Conservation (phyloP, 1,284 basidiomycete species). For the Phlebopus sp. region DNA sequence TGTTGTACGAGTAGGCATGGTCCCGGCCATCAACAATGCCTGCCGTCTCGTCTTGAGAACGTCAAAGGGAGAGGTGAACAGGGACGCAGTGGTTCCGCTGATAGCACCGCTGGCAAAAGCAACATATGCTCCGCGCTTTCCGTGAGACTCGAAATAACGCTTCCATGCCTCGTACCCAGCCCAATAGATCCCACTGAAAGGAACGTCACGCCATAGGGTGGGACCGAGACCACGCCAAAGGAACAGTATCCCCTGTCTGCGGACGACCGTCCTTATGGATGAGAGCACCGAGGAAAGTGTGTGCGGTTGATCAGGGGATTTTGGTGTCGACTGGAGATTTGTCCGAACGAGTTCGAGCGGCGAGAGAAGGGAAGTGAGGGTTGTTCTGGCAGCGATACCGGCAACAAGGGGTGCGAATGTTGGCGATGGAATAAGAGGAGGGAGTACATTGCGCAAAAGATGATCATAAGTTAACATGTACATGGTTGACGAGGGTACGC, state of each 20-base stretch:
- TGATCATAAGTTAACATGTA: conserved; percentile 98
- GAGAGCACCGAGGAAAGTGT: conserved; percentile 68
- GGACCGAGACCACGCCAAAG: conserved; percentile 91
- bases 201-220: conserved; percentile 96
- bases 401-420: conserved; percentile 76
- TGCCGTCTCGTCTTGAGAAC: conserved; percentile 94
- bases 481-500: conserved; percentile 88
- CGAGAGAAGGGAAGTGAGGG: conserved; percentile 79
- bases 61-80: conserved; percentile 94
- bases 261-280: conserved; percentile 62
- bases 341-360: conserved; percentile 95
- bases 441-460: conserved; percentile 64
- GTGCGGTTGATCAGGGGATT: conserved; percentile 63
- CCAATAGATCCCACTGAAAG: conserved; percentile 95
- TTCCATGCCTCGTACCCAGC: conserved; percentile 73
- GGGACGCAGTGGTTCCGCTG: conserved; percentile 80
- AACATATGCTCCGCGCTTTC: conserved; percentile 63
- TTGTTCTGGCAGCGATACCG: conserved; percentile 79
- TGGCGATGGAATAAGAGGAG: conserved; percentile 53
- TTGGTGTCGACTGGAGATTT: conserved; percentile 86
- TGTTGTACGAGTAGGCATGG: conserved; percentile 38
- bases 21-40: conserved; percentile 59
- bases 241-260: conserved; percentile 61
- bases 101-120: conserved; percentile 83
- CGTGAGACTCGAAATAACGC: conserved; percentile 45